Evolutionary conservation across 257 asterid genomes (phyloP).

Genomic region (Mentha longifolia): DNA sequence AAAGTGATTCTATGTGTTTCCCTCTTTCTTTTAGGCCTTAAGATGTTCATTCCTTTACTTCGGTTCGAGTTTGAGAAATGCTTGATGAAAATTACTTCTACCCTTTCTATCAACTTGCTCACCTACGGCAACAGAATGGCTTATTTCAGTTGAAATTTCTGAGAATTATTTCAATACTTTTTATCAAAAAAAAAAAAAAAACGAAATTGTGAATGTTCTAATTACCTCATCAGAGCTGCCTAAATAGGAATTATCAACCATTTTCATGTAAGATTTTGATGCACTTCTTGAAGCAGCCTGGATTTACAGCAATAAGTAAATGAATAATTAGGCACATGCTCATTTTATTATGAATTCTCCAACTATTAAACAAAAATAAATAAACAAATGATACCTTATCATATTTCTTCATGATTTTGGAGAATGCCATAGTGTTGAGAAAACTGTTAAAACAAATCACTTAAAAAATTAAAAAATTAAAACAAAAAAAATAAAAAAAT

Average conservation of each 20-base stretch:
- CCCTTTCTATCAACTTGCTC: slow-evolving; percentile 56
- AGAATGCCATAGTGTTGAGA: slow-evolving; percentile 56
- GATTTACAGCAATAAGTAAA: slow-evolving; percentile 6
- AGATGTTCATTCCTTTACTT: slow-evolving; percentile 53
- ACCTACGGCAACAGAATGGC: slow-evolving; percentile 35
- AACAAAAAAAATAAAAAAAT: not conserved
- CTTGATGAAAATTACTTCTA: slow-evolving; percentile 55
- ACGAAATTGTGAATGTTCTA: not conserved
- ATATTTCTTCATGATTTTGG: slow-evolving; percentile 66
- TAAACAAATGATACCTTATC: slow-evolving; percentile 50
- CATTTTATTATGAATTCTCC: too few species aligned
- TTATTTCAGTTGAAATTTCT: not conserved
- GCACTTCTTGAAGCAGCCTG: slow-evolving; percentile 58
- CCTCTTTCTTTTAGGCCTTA: slow-evolving; percentile 49
- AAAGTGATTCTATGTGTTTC: slow-evolving; percentile 54
- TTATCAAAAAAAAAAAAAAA: not conserved
- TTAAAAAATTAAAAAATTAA: slow-evolving; percentile 16
- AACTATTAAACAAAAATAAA: too few species aligned
- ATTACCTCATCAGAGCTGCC: slow-evolving; percentile 66
- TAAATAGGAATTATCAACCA: slow-evolving; percentile 57
- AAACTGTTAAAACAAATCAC: slow-evolving; percentile 43
- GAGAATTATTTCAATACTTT: not conserved
- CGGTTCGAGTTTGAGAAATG: slow-evolving; percentile 60
- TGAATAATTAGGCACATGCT: too few species aligned
- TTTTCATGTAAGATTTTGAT: slow-evolving; percentile 52